Conservation (phyloP, 768 basidiomycete genomes). For the Rhodotorula diobovata region DNA sequence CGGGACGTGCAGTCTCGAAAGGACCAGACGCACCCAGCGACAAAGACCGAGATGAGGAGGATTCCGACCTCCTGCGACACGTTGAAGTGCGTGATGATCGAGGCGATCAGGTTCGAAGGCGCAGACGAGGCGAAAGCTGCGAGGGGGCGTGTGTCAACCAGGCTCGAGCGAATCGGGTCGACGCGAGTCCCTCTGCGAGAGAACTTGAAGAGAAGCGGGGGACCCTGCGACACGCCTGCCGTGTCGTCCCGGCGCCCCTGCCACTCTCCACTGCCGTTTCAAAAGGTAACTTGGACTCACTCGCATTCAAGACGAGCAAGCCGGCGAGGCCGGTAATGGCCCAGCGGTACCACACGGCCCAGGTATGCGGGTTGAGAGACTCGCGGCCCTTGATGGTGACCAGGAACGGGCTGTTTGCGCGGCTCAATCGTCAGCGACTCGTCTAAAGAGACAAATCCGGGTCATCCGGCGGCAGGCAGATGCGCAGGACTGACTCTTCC, state of each 20-base stretch:
- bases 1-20: no score
- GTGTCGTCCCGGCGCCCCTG: no score
- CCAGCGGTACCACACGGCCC: slow-evolving; percentile 41
- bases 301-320: slow-evolving; percentile 43
- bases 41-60: slow-evolving; percentile 43
- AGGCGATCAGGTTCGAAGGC: slow-evolving; percentile 37
- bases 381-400: slow-evolving; percentile 39
- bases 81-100: slow-evolving; percentile 38
- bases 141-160: no score
- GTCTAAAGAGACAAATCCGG: no score
- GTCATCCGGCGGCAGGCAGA: background rate
- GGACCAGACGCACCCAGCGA: slow-evolving; percentile 30
- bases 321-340: slow-evolving; percentile 40
- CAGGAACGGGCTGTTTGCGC: slow-evolving; percentile 20
- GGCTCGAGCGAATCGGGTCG: background rate
- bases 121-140: slow-evolving; percentile 44
- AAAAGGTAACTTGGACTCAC: background rate
- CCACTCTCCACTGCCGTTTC: background rate
- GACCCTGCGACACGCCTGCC: background rate
- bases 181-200: background rate
- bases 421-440: background rate
- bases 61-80: slow-evolving; percentile 42
- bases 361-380: slow-evolving; percentile 41
- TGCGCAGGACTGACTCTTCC: background rate
- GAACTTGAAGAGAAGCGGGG: background rate